Conservation (phyloP, 306 rosid genomes). For the Fragaria nilgerrensis region DNA sequence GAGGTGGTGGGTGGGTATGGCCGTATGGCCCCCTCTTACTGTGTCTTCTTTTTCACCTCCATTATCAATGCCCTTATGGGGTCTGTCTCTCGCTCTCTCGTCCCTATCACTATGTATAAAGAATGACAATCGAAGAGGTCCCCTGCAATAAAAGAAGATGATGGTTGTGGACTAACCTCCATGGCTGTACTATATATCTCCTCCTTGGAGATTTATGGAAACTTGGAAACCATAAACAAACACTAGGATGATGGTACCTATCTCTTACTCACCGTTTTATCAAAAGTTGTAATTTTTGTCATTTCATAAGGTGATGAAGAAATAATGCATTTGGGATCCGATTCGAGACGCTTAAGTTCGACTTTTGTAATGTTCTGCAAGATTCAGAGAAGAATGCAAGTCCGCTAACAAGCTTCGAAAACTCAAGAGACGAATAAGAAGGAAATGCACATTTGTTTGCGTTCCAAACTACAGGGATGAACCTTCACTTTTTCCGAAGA, state of each 20-base stretch:
- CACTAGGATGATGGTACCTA: not conserved
- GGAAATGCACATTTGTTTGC: not conserved
- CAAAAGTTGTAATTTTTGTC: not conserved
- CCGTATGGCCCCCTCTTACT: not conserved
- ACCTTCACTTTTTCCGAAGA: not conserved
- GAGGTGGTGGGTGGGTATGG: conserved; percentile 20
- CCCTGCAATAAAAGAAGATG: not conserved
- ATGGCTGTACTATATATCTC: conserved; percentile 1
- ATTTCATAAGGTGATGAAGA: not conserved
- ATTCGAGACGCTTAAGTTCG: not conserved
- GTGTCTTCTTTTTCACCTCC: conserved; percentile 1
- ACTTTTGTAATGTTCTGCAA: not conserved
- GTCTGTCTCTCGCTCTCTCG: not conserved
- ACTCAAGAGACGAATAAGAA: not conserved
- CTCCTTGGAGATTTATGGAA: not conserved
- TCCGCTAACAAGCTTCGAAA: not conserved
- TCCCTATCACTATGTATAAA: not conserved
- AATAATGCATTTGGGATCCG: not conserved
- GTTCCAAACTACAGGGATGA: not conserved
- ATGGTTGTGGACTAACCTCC: not conserved
- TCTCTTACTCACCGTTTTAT: not conserved
- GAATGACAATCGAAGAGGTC: not conserved
- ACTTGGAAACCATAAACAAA: not conserved
- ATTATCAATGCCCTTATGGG: not conserved
- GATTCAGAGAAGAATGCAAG: not conserved